phyloP scores from a whole-genome alignment of 176 grass and related monocot genomes.

The Avena atlantica region DNA sequence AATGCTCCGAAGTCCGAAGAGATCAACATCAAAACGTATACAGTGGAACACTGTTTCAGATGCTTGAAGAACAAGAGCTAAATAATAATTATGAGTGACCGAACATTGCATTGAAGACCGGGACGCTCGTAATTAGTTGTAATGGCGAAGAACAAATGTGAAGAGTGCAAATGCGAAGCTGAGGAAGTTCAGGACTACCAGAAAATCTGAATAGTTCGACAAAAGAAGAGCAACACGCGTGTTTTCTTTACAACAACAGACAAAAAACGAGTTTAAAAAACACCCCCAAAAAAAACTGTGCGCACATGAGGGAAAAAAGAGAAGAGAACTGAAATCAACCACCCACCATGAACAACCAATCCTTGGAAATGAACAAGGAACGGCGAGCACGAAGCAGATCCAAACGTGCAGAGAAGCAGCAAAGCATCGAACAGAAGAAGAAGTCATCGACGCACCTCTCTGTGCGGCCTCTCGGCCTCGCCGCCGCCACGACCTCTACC shows the following conservation, averaged over 20 bases:
- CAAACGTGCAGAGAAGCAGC: neutral
- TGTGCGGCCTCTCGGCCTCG: constrained; percentile 65
- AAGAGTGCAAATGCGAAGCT: neutral
- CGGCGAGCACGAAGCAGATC: constrained; percentile 24
- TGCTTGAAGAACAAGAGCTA: neutral
- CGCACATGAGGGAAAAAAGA: neutral
- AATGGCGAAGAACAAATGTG: neutral
- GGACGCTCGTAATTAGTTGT: neutral
- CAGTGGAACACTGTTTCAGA: constrained; percentile 36
- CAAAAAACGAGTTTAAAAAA: constrained; percentile 3
- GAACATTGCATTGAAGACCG: constrained; percentile 37
- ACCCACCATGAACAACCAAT: neutral
- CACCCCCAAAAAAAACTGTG: neutral
- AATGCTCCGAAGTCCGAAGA: neutral
- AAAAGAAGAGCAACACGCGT: neutral
- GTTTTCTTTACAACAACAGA: neutral
- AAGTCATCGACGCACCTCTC: constrained; percentile 59
- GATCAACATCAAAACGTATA: neutral
- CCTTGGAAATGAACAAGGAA: neutral
- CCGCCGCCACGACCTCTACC: constrained; percentile 39
- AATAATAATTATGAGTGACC: constrained; percentile 24
- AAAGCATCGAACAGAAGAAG: neutral
- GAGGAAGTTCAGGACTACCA: neutral
- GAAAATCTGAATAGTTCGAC: neutral
- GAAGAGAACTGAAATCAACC: neutral